Base-by-base conservation (phyloP, 2,329 filamentous ascomycete genomes). In the Fusarium sp. region DNA sequence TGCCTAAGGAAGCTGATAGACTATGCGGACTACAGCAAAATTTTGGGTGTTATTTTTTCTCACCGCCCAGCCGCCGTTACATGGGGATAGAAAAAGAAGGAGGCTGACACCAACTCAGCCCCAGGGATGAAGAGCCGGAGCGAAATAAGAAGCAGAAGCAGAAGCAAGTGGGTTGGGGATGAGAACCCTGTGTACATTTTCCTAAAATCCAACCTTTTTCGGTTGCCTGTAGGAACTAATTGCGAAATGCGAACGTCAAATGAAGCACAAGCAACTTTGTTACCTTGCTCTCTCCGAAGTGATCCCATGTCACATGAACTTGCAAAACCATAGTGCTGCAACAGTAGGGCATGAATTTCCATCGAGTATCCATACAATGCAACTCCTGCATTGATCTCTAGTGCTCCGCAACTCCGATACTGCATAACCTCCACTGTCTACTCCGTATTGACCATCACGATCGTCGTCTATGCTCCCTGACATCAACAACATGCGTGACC, bases 101-200 rank as follows among this genome's bases (percentile, higher is more conserved):
- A 55, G 55, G 57, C 45, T 61, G 60, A 50, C 27, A 50, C 42
- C 46, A 58, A 54, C 45, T 54, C 55, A 46, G 51, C 47, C 42
- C 47, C 41, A 18, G 23, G 33, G 18, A 63, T 42, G 40, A 49
- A 41, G 61, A 66, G 55, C 36, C 33, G 43, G 53, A 57, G 53
- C 33, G 35, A 47, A 46, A 58, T 47, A 51, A 50, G 51, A 29
- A 42, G 48, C 10, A 21, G 47, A 50, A 48, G 68, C 60, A 54
- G 68, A 50, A 69, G 60, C 63, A 58, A 69, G 69, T 66, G 67
- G 67, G 66, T 70, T 62, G 63, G 59, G 49, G 67, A 68, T 66
- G 69, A 68, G 71, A 73, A 77, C 75, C 76, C 75, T 74, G 73
- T 78, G 77, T 79, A 79, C 73, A 79, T 78, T 79, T 78, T 76